These are phyloP conservation scores for Dioscorea zingiberensis DNA, from an alignment of 106 monocot species.

Conservation along the genomic window DNA sequence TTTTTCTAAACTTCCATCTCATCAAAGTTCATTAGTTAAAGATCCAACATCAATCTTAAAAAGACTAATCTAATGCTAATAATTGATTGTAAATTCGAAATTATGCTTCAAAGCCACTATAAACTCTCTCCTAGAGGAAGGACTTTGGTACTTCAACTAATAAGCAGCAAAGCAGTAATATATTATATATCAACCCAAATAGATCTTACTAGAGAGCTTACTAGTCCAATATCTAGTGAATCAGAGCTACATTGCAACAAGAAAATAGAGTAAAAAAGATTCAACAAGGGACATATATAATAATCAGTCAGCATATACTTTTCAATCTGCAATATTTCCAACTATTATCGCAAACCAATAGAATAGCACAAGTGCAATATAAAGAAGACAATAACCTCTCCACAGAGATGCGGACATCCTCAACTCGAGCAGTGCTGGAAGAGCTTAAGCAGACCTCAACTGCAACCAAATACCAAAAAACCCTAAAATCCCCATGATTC, in stretches of 20 bases:
- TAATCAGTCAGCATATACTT: background rate
- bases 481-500: background rate
- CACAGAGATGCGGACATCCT: slow-evolving; percentile 66
- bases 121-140: no score
- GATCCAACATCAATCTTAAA: no score
- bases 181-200: background rate
- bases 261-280: no score
- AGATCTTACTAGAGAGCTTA: background rate
- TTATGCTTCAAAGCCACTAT: no score
- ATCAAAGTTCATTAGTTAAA: no score
- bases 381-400: slow-evolving; percentile 50
- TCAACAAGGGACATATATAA: background rate
- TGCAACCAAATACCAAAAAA: slow-evolving; percentile 17
- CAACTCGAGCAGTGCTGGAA: slow-evolving; percentile 62
- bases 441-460: slow-evolving; percentile 89
- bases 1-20: no score
- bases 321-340: background rate
- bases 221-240: background rate
- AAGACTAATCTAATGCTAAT: no score
- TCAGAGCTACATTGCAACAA: background rate
- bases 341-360: background rate
- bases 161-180: no score
- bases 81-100: no score
- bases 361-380: background rate
- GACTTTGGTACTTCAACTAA: no score